Base-by-base conservation (phyloP, 1,139 yeast genomes). In the Nakaseomyces uthaithaninus region DNA sequence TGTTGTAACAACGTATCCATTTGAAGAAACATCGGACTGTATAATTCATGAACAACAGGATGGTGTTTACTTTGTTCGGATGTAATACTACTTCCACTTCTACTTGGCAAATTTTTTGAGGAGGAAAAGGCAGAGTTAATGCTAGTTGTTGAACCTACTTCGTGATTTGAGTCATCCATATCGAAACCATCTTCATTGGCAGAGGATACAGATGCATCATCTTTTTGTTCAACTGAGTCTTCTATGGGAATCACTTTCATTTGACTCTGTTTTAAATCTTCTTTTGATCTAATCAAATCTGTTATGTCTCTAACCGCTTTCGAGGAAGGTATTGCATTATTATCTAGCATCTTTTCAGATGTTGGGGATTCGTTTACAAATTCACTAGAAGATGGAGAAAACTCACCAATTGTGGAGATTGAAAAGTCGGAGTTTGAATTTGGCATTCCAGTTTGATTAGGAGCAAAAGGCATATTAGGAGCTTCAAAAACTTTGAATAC, bases 11-110 rank as follows among this genome's bases (percentile, higher is more conserved):
- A 58, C 39, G 62, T 65, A 43, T 74, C 75, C 49, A 76, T 66
- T 49, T 67, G 69, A 12, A 61, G 61, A 39, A 75, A 60, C 6
- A 76, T 60, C 2, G 77, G 77, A 48, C 67, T 60, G 56, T 74
- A 75, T 45, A 74, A 61, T 26, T 63, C 64, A 20, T 65, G 64
- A 3, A 72, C 65, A n/a, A 62, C 57, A 2, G 74, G 72, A 48
- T 71, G 75, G 59, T 45, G 51, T 11, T 36, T 42, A 9, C 33
- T 33, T 28, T 34, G 28, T 4, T 33, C 27, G 8, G 34, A 35
- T 30, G 28, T 18, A 3, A 33, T 30, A 17, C 33, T 36, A 9
- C 26, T 30, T 28, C 23, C 33, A 25, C 34, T 30, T 23, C 42
- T 39, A 33, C 41, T 37, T 18, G 34, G 34, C 10, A 28, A 24